Conservation (phyloP, 352 stramenopile species). For the Thraustochytrium aureum region DNA sequence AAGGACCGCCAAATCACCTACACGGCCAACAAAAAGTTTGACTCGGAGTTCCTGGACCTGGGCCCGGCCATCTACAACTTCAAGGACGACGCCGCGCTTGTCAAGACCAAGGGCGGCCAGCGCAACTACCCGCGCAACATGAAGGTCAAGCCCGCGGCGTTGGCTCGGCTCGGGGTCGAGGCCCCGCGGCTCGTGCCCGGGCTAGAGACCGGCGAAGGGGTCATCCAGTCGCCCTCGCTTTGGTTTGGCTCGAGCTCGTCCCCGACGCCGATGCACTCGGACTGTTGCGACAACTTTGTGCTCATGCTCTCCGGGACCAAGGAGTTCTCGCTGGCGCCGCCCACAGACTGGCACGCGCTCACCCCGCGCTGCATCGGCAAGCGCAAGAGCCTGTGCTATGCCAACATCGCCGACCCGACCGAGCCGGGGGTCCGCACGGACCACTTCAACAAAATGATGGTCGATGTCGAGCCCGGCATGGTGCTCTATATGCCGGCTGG, state of each 20-base stretch:
- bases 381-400: conserved; percentile 52
- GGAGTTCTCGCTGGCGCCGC: conserved; percentile 49
- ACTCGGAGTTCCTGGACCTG: conserved; percentile 31
- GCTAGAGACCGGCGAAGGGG: background rate
- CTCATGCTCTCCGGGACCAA: conserved; percentile 54
- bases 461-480: conserved; percentile 51
- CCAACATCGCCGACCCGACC: conserved; percentile 46
- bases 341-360: conserved; percentile 48
- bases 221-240: conserved; percentile 47
- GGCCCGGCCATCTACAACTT: conserved; percentile 50
- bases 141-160: conserved; percentile 51
- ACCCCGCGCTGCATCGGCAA: conserved; percentile 52
- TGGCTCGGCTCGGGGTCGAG: conserved; percentile 43
- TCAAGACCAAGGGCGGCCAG: conserved; percentile 49
- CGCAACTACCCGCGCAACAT: conserved; percentile 53
- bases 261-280: conserved; percentile 29
- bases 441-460: conserved; percentile 55
- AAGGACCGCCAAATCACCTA: conserved; percentile 35
- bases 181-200: conserved; percentile 28
- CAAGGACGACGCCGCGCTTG: conserved; percentile 38
- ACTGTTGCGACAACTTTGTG: conserved; percentile 56
- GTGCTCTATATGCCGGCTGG: conserved; percentile 55
- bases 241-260: conserved; percentile 48
- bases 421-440: conserved; percentile 1
- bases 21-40: conserved; percentile 50